Conservation (phyloP, 2,329 filamentous ascomycete genomes). For the Davidsoniella virescens region DNA sequence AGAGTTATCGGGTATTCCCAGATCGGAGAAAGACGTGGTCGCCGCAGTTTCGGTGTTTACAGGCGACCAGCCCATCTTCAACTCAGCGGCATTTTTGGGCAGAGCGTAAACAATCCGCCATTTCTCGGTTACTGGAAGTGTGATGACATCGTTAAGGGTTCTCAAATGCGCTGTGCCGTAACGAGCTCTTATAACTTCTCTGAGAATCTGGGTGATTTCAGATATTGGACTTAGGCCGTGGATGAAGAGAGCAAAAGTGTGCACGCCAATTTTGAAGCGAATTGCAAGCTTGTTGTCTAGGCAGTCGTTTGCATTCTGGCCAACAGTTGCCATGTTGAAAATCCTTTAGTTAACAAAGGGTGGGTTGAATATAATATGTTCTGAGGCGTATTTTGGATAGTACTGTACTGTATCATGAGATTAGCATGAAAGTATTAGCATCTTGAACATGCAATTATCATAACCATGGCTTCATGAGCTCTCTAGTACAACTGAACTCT, state of each 20-base stretch:
- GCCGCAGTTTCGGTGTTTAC: slow-evolving; percentile 23
- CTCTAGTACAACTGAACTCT: too few species aligned
- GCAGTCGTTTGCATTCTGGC: too few species aligned
- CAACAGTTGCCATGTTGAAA: too few species aligned
- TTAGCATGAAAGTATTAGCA: too few species aligned
- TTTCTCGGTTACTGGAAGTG: slow-evolving; percentile 21
- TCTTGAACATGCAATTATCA: too few species aligned
- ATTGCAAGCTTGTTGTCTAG: slow-evolving; percentile 39
- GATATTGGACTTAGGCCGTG: slow-evolving; percentile 40
- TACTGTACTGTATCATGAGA: too few species aligned
- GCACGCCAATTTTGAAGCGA: slow-evolving; percentile 55
- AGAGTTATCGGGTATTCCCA: slow-evolving; percentile 30
- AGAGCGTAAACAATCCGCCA: slow-evolving; percentile 31
- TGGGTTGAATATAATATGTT: too few species aligned
- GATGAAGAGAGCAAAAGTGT: slow-evolving; percentile 54
- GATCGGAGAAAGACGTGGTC: slow-evolving; percentile 26
- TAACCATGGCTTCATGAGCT: too few species aligned
- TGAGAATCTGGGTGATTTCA: slow-evolving; percentile 39
- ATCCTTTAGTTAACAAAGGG: too few species aligned
- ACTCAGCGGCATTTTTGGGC: slow-evolving; percentile 29
- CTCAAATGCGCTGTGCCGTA: slow-evolving; percentile 35
- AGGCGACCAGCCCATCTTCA: slow-evolving; percentile 32
- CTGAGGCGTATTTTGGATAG: too few species aligned
- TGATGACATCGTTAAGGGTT: slow-evolving; percentile 20
- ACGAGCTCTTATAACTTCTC: slow-evolving; percentile 39